Percentiles rank a stretch among this genome's conserved stretches.
Conservation (phyloP, 2,329 filamentous ascomycete species). For the Peltaster fructicola region DNA sequence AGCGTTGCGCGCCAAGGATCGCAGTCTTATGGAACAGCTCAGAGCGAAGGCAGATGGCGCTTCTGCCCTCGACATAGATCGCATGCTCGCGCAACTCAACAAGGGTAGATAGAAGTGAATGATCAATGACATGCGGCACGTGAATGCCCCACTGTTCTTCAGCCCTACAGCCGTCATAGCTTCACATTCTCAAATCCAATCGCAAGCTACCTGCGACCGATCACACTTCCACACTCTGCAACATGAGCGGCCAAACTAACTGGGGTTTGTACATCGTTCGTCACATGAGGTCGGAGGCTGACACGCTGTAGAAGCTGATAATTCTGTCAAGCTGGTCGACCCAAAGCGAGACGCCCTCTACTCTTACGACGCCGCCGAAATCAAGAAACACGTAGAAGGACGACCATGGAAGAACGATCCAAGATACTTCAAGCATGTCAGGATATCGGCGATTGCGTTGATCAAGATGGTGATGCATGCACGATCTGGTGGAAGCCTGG, state of each 20-base stretch:
- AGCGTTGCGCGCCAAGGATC: constrained; percentile 65
- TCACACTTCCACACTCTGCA: too few species aligned
- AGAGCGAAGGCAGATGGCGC: constrained; percentile 54
- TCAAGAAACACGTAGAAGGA: constrained; percentile 45
- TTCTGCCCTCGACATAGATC: constrained; percentile 64
- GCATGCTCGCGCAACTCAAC: constrained; percentile 41
- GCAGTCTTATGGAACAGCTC: constrained; percentile 54
- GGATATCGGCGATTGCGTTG: constrained; percentile 82
- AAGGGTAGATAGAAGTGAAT: constrained; percentile 11
- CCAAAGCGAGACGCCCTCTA: constrained; percentile 81
- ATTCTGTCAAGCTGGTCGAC: constrained; percentile 65
- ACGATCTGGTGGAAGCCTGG: constrained; percentile 76
- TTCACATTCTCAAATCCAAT: too few species aligned
- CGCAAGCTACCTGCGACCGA: too few species aligned
- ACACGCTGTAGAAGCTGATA: constrained; percentile 56
- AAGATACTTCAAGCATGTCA: constrained; percentile 81
- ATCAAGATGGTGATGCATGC: constrained; percentile 99
- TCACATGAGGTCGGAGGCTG: too few species aligned
- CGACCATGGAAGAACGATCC: constrained; percentile 65
- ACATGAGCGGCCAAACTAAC: too few species aligned
- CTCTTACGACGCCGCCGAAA: constrained; percentile 52
- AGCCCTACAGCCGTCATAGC: too few species aligned
- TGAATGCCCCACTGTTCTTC: too few species aligned
- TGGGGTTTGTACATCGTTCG: too few species aligned
- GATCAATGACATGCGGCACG: too few species aligned